phyloP scores from a whole-genome alignment of 257 asterid species.

The Nicotiana noctiflora region DNA sequence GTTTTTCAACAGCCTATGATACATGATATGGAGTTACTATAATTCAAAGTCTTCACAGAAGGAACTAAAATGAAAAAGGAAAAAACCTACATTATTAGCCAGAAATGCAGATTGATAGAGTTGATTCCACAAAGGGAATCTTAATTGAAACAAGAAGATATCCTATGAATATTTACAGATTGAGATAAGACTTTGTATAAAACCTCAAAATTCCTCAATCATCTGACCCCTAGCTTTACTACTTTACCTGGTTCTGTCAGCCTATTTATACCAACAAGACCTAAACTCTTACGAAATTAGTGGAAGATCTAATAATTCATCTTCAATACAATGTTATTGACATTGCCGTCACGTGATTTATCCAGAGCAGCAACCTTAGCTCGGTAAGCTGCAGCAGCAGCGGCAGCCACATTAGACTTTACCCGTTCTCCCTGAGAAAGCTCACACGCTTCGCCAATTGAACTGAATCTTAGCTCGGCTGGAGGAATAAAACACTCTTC shows the following conservation, averaged over 20 bases:
- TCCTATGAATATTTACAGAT: conserved; percentile 43
- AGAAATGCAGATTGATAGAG: conserved; percentile 7
- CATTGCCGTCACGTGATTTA: conserved; percentile 22
- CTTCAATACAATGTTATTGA: conserved; percentile 32
- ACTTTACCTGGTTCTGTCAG: conserved; percentile 26
- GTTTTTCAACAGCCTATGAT: too few relatives aligned
- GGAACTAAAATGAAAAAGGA: background rate
- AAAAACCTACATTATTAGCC: background rate
- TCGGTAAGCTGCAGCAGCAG: conserved; percentile 41
- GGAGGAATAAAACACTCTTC: conserved; percentile 72
- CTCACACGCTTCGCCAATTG: conserved; percentile 46
- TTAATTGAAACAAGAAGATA: conserved; percentile 14
- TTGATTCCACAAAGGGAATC: conserved; percentile 4
- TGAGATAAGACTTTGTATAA: conserved; percentile 22
- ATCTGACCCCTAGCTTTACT: conserved; percentile 23
- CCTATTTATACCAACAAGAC: conserved; percentile 29
- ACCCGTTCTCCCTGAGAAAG: conserved; percentile 44
- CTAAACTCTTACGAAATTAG: conserved; percentile 3
- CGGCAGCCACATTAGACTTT: conserved; percentile 30
- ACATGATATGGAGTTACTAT: background rate
- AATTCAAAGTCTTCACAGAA: background rate
- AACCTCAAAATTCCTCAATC: conserved; percentile 26
- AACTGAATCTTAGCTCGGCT: conserved; percentile 46
- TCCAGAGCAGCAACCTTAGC: conserved; percentile 45
- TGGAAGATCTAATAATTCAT: conserved; percentile 25